A percentile compares a stretch with the other conserved stretches of the same genome.
Evolutionary conservation across 257 asterid genomes (phyloP).

Genomic region (Solanum sejunctum): DNA sequence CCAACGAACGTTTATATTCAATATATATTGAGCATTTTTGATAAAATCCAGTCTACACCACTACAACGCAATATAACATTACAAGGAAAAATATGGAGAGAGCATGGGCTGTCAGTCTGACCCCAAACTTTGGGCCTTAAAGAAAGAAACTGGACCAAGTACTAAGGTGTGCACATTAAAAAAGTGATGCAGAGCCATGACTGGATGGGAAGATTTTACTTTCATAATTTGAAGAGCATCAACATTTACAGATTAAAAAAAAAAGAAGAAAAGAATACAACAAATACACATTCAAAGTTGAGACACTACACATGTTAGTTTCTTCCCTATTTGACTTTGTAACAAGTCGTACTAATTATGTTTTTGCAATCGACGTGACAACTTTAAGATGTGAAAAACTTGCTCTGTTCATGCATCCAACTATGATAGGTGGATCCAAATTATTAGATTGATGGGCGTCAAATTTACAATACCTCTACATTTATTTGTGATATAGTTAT

Average conservation of each 20-base stretch:
- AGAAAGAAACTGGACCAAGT: not conserved
- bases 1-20: no score
- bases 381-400: not conserved
- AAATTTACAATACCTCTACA: not conserved
- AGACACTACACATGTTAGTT: not conserved
- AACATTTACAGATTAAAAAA: not conserved
- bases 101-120: not conserved
- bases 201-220: not conserved
- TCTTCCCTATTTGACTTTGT: not conserved
- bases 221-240: not conserved
- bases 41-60: no score
- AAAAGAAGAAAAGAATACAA: not conserved
- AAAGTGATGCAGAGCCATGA: not conserved
- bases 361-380: not conserved
- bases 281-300: not conserved
- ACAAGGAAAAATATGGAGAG: not conserved
- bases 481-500: not conserved
- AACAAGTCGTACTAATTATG: not conserved
- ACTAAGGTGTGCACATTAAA: not conserved
- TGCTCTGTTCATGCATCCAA: not conserved
- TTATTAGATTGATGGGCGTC: not conserved
- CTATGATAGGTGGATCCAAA: not conserved
- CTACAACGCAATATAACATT: no score
- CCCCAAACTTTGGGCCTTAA: not conserved
- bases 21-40: no score